Percentiles rank a stretch among this genome's conserved stretches.
phyloP scores from a whole-genome alignment of 1,139 yeast genomes.

The Geotrichum aggregatum region DNA sequence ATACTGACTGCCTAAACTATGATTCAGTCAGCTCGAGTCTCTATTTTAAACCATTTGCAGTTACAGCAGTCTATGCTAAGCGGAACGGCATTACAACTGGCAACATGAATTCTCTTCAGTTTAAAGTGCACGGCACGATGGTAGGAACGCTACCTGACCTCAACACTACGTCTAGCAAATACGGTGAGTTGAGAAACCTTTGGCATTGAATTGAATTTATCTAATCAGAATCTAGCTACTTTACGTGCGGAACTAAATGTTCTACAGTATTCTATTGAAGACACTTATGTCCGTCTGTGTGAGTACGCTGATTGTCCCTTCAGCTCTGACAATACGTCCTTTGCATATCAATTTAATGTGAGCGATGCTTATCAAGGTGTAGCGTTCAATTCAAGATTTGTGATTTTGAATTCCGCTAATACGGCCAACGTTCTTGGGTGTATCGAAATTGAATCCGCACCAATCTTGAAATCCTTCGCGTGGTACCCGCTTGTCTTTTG shows the following conservation, averaged over 20 bases:
- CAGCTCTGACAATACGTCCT: constrained; percentile 26
- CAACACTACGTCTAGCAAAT: constrained; percentile 30
- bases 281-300: constrained; percentile 34
- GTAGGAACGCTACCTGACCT: constrained; percentile 28
- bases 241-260: constrained; percentile 28
- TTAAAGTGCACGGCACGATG: constrained; percentile 29
- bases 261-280: constrained; percentile 25
- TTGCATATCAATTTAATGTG: constrained; percentile 29
- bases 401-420: constrained; percentile 39
- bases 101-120: constrained; percentile 20
- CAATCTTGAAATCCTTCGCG: constrained; percentile 44
- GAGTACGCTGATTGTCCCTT: constrained; percentile 33
- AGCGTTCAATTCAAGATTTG: constrained; percentile 32
- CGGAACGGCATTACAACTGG: constrained; percentile 13
- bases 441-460: constrained; percentile 48
- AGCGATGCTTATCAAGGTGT: constrained; percentile 31
- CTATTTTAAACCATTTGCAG: constrained; percentile 14
- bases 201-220: background rate
- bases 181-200: constrained; percentile 16
- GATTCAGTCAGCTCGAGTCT: constrained; percentile 7
- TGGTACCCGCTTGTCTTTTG: constrained; percentile 44
- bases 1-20: constrained; percentile 23
- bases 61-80: constrained; percentile 11
- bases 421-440: constrained; percentile 47
- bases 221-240: constrained; percentile 24